Evolutionary conservation across 2,329 filamentous ascomycete genomes (phyloP).

Genomic region (Neofusicoccum sp.): DNA sequence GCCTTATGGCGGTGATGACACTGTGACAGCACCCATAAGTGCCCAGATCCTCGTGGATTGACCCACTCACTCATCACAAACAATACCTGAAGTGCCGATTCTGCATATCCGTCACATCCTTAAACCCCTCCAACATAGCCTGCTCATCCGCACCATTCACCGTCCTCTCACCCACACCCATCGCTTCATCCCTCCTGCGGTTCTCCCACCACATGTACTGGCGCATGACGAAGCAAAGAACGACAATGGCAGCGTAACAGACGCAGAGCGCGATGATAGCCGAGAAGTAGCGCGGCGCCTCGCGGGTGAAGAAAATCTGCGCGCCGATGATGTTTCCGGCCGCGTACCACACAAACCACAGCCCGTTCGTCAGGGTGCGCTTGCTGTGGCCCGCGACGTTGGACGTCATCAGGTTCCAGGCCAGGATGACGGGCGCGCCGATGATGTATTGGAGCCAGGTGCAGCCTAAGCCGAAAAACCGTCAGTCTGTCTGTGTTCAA

Average conservation of each 20-base stretch:
- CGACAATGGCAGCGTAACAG: constrained; percentile 49
- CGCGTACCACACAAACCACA: constrained; percentile 55
- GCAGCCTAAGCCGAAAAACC: constrained; percentile 34
- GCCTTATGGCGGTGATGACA: too few relatives aligned
- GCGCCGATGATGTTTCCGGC: constrained; percentile 54
- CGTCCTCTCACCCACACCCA: constrained; percentile 29
- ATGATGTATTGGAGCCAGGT: constrained; percentile 57
- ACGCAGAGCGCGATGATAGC: constrained; percentile 47
- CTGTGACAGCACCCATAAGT: too few relatives aligned
- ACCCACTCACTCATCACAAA: neutral
- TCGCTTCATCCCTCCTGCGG: constrained; percentile 32
- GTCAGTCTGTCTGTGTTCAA: neutral
- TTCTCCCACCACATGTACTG: constrained; percentile 40
- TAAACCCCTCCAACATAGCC: constrained; percentile 38
- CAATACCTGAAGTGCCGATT: constrained; percentile 37
- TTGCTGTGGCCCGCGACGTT: constrained; percentile 55
- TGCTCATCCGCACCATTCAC: constrained; percentile 28
- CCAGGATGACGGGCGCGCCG: constrained; percentile 54
- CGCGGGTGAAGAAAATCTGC: constrained; percentile 49
- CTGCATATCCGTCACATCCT: constrained; percentile 37
- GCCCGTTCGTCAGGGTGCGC: constrained; percentile 51
- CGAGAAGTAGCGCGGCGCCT: constrained; percentile 49
- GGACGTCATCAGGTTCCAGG: constrained; percentile 53
- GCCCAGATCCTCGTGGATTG: too few relatives aligned
- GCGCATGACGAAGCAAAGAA: constrained; percentile 32